Base-by-base conservation (phyloP, 768 basidiomycete genomes). In the Goffeauzyma gilvescens region DNA sequence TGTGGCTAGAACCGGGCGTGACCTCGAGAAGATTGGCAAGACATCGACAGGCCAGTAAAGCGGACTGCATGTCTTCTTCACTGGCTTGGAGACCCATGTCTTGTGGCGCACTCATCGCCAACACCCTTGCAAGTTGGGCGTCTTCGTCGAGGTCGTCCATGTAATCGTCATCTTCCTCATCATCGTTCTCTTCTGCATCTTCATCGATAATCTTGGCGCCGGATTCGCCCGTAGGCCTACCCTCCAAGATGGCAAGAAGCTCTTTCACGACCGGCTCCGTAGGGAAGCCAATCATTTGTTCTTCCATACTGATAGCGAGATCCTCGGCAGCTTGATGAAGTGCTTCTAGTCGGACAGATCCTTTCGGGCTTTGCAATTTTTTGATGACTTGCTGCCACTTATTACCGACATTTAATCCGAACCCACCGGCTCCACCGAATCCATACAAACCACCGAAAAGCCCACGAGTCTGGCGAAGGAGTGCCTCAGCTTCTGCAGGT, bases 301-400 rank as follows among this genome's bases (percentile, higher is more conserved):
- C 93, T 66, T 96, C 90, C 2, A 86, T 95, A 64, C 84, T 85
- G 66, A 96, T 89, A 48, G 83, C 82, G 43, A 98, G 75, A 25
- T 95, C 64, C 60, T 96, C 90, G 66, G 83, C 86, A 40, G 93
- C 72, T 56, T 98, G 90, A 58, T 95, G 87, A 22, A 98, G 68
- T 4, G 89, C 87, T 32, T 85, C 67, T 22, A 95, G 74, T 36
- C 87, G 79, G 28, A 48, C 57, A 26, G 51, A 42, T 20, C 48
- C 28, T 30, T 78, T 81, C 0, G 80, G 83, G 9, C 82, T 78
- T 59, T 82, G 82, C 24, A 83, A 52, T 14, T 59, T 53, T 44
- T 34, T 52, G 30, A 51, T 50, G 17, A 60, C 50, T 20, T 53
- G 41, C 71, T 87, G 89, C 79, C 36, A 90, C 73, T 22, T 26